A percentile compares a stretch with the other conserved stretches of the same genome.
phyloP scores from a whole-genome alignment of 306 rosid species.

The Astragalus membranaceus region DNA sequence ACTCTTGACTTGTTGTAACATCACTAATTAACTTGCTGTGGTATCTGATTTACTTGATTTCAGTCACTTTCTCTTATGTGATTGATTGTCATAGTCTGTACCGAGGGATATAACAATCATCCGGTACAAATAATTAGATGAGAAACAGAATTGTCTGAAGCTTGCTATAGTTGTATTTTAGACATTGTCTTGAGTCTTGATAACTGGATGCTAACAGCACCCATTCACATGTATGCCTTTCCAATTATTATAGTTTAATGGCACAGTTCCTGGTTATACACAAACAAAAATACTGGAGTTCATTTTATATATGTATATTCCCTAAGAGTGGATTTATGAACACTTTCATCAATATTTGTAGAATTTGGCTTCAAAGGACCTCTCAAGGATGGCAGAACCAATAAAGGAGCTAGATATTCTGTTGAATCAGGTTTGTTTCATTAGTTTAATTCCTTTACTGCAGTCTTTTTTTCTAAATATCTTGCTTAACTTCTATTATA shows the following conservation, averaged over 20 bases:
- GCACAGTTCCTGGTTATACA: neutral
- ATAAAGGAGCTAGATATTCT: conserved; percentile 80
- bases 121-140: conserved; percentile 1
- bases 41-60: conserved; percentile 4
- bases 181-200: neutral
- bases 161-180: neutral
- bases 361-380: conserved; percentile 76
- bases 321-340: neutral
- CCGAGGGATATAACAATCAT: neutral
- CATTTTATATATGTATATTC: neutral
- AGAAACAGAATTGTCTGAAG: neutral
- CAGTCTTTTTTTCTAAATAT: conserved; percentile 6
- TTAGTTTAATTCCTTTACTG: conserved; percentile 8
- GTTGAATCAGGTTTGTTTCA: conserved; percentile 71
- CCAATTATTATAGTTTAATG: neutral
- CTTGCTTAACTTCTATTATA: conserved; percentile 27
- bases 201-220: neutral
- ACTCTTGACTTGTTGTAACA: neutral
- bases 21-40: neutral
- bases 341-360: conserved; percentile 30
- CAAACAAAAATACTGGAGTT: neutral
- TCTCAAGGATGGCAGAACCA: conserved; percentile 66
- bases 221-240: neutral
- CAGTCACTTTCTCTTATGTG: neutral
- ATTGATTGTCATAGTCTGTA: neutral